Evolutionary conservation across 164 flowering plant species (phyloP), one percentile per base, ranked within the genome.

Genomic region (Sextonia rubra): DNA sequence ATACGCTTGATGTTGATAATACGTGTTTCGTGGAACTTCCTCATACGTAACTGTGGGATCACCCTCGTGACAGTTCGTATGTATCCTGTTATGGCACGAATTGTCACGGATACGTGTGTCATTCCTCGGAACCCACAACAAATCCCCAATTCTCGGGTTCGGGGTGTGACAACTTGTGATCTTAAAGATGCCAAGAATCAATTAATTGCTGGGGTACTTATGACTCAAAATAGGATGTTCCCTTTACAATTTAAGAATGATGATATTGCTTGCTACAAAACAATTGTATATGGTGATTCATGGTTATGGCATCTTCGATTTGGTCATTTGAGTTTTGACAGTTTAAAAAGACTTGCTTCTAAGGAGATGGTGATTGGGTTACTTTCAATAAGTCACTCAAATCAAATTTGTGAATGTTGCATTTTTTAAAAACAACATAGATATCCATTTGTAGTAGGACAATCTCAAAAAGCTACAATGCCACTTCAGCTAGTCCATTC

Each of bases 251-350:
- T 77, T 65, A 20, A 63, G 29, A 64, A 69, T 62, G 62, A 73
- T 12, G 22, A 11, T 5, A 32, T 15, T 3, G 15, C 44, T 55
- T 76, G 64, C 26, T 29, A 64, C 20, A 60, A 47, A 23, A 17
- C 29, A 15, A 66, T 69, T 27, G 55, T 12, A 2, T 27, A 67
- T 44, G 67, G 71, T 24, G 0, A 24, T 2, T 71, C 71, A 25
- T 71, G 78, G 71, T 12, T 62, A 3, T 71, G 78, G 63, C 74
- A 66, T 22, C 1, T 76, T 32, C 49, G 62, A 11, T 71, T 12
- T 60, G 68, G 56, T 32, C 67, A 71, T 12, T n/a, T 76, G 14
- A 67, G 49, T 22, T 76, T 76, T 62, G 62, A 37, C 25, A 47
- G 66, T 1, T 72, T 76, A 18, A 68, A 48, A 15, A 48, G 15